Percentiles rank a stretch among this genome's conserved stretches.
Conservation (phyloP, 352 stramenopile species). For the Phytopythium kandeliae region DNA sequence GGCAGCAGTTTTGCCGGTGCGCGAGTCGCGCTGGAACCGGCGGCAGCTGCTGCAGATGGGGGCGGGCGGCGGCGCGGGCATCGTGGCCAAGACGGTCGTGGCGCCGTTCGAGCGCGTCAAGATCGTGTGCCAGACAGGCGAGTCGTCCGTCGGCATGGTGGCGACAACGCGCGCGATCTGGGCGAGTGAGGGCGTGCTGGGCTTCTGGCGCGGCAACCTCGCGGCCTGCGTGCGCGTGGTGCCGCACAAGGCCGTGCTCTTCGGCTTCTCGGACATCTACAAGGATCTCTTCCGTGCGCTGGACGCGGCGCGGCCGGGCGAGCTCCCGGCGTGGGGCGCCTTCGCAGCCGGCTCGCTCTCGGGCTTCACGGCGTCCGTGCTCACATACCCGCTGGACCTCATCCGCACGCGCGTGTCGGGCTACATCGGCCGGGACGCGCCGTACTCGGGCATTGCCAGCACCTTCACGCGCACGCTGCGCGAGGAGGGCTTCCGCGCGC, state of each 20-base stretch:
- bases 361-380: slow-evolving; percentile 77
- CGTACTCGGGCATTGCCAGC: slow-evolving; percentile 67
- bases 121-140: slow-evolving; percentile 78
- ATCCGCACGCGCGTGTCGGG: slow-evolving; percentile 78
- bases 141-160: slow-evolving; percentile 63
- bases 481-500: slow-evolving; percentile 55
- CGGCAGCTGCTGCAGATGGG: slow-evolving; percentile 64
- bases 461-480: slow-evolving; percentile 63
- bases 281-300: slow-evolving; percentile 62
- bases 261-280: slow-evolving; percentile 85
- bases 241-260: slow-evolving; percentile 75
- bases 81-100: slow-evolving; percentile 78
- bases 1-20: background rate
- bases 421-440: slow-evolving; percentile 53
- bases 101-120: slow-evolving; percentile 81
- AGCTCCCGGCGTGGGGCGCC: slow-evolving; percentile 43
- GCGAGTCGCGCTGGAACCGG: slow-evolving; percentile 27
- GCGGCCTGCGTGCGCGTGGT: slow-evolving; percentile 75
- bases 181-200: slow-evolving; percentile 40
- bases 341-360: slow-evolving; percentile 72
- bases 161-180: slow-evolving; percentile 60
- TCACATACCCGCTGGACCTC: slow-evolving; percentile 85
- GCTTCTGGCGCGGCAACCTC: slow-evolving; percentile 75
- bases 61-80: slow-evolving; percentile 61
- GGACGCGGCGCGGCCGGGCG: slow-evolving; percentile 13